These are phyloP conservation scores for Chaetomium olivaceum DNA, from an alignment of 2,329 filamentous ascomycete genomes.

Conservation along the genomic window DNA sequence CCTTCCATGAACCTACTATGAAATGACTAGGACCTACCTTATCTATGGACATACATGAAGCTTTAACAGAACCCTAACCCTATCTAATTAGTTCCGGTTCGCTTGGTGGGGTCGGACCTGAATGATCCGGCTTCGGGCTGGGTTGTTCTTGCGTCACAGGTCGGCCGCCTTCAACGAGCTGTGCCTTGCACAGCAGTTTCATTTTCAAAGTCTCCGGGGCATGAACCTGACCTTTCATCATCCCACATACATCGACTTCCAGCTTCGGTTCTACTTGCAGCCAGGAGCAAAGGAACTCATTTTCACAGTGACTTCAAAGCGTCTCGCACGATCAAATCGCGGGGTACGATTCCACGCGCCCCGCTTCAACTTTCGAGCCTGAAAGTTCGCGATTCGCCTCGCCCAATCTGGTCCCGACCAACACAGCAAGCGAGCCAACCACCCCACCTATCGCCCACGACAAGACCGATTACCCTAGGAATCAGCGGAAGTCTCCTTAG, in stretches of 20 bases:
- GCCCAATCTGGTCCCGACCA: constrained; percentile 7
- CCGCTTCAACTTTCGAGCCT: constrained; percentile 3
- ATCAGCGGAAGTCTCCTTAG: too few relatives aligned
- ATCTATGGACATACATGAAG: too few relatives aligned
- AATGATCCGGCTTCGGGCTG: constrained; percentile 17
- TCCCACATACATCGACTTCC: not conserved
- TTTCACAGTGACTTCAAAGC: not conserved
- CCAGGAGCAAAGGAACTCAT: too few relatives aligned
- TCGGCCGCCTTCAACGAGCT: constrained; percentile 10
- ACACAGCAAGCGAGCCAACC: not conserved
- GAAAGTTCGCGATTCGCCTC: constrained; percentile 2
- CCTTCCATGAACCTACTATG: too few relatives aligned
- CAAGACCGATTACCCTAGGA: not conserved
- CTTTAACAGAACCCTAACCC: not conserved
- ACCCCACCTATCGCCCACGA: not conserved
- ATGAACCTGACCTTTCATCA: not conserved
- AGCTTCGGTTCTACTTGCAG: not conserved
- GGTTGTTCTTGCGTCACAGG: constrained; percentile 18
- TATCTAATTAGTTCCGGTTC: not conserved
- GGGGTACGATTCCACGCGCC: not conserved
- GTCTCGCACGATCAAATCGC: not conserved
- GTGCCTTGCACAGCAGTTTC: constrained; percentile 5
- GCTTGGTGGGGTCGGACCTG: constrained; percentile 1
- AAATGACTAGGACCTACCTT: too few relatives aligned
- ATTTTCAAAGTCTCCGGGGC: not conserved